Evolutionary conservation across 331 rosid species (phyloP), one percentile per base, ranked within the genome.

Genomic region (Arachis monticola): DNA sequence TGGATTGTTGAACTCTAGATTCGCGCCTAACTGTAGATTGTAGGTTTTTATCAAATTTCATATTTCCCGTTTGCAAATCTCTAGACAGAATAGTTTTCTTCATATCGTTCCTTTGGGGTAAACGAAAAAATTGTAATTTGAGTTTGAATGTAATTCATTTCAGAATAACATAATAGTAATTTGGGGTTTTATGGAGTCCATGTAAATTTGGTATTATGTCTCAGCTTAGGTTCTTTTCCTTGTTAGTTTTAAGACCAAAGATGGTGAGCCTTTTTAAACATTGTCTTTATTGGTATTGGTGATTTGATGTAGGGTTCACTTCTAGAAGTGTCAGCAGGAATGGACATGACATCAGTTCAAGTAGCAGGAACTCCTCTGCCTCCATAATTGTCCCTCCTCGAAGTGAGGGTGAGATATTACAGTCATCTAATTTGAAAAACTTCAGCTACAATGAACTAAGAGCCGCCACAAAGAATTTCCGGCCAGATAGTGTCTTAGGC

Each of bases 401-500:
- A 67, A 92, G 90, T 55, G 96, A 92, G 88, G 98, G 85, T 17
- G 97, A 95, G 79, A 90, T 95, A 72, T 78, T 95, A 64, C 87
- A 88, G 14, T 84, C 92, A 42, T 80, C 97, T 77, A 92, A 85
- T 70, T 61, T 92, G 90, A 95, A 81, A 76, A 81, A 77, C 72
- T 87, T 92, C 80, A 83, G 60, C 88, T 87, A 88, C 80, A 79
- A 44, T 32, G 98, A 92, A 46, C 86, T 95, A 42, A 90, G 60
- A 80, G 85, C 83, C 5, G 92, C 97, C 64, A 95, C 99, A 2
- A 88, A 88, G 71, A 95, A 95, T 77, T 95, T 95, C 76, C 97
- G 99, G 27, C 99, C 99, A 0, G 96, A 92, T 69, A 95, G 99
- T 81, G 95, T 95, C 5, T 74, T 95, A 40, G 99, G 99, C 67